These are phyloP conservation scores for Petunia secreta DNA, from an alignment of 257 asterid species.

Conservation along the genomic window DNA sequence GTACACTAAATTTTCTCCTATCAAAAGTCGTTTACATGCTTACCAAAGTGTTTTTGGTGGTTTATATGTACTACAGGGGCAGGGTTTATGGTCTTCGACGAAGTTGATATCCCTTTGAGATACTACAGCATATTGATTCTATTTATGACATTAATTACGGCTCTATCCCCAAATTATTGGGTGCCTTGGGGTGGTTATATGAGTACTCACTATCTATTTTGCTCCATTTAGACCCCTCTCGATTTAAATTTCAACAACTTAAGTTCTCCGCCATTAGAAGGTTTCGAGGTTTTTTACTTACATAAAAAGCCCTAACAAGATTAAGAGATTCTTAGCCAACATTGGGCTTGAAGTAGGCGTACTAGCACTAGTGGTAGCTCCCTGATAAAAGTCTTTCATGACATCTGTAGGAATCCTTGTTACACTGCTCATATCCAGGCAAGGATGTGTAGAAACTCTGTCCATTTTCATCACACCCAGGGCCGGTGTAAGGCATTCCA, in stretches of 20 bases:
- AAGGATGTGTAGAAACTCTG: background rate
- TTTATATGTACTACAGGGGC: background rate
- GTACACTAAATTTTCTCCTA: background rate
- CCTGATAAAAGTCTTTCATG: too few relatives aligned
- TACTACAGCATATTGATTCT: background rate
- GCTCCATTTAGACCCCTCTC: too few relatives aligned
- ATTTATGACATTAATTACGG: background rate
- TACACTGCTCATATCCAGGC: background rate
- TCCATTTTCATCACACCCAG: background rate
- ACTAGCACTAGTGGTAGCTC: background rate
- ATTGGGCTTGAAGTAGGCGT: too few relatives aligned
- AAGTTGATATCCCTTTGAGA: background rate
- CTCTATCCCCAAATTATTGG: too few relatives aligned
- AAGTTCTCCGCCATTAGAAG: too few relatives aligned
- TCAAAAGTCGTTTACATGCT: background rate
- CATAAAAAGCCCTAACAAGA: too few relatives aligned
- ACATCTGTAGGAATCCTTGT: background rate
- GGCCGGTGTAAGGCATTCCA: background rate
- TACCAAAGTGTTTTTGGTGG: background rate
- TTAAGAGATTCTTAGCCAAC: too few relatives aligned
- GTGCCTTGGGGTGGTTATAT: too few relatives aligned
- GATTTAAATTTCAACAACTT: too few relatives aligned
- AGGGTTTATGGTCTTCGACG: constrained; percentile 15
- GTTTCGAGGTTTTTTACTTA: too few relatives aligned
- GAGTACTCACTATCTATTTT: too few relatives aligned